These are phyloP conservation scores for Eucalyptus marginata DNA, from an alignment of 345 rosid genomes.

Conservation along the genomic window DNA sequence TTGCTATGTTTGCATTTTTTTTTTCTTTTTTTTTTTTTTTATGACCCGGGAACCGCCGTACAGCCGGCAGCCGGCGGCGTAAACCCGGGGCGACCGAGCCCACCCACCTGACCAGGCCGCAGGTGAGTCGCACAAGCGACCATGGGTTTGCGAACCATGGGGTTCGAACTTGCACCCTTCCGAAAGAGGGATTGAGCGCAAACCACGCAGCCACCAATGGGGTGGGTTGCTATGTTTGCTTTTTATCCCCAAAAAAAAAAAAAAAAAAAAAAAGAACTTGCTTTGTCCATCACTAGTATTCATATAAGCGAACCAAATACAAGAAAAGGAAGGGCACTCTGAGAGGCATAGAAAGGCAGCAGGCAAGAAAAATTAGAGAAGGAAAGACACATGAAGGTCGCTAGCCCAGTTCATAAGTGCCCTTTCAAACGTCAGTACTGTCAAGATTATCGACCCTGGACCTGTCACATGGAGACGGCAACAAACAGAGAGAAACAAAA, in stretches of 20 bases:
- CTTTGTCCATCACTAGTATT: neutral
- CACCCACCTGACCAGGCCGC: too few species aligned
- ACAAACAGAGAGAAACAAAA: neutral
- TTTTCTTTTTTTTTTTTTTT: too few species aligned
- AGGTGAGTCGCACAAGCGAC: too few species aligned
- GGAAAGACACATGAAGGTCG: neutral
- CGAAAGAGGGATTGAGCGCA: too few species aligned
- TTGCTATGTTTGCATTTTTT: neutral
- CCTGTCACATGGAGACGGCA: neutral
- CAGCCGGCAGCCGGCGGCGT: too few species aligned
- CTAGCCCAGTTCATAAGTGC: neutral
- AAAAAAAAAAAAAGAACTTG: neutral
- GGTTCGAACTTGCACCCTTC: too few species aligned
- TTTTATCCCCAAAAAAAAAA: neutral
- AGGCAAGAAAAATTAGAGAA: neutral
- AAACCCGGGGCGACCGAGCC: too few species aligned
- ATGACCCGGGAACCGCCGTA: too few species aligned
- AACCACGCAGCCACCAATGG: too few species aligned
- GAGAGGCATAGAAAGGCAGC: neutral
- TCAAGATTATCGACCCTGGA: neutral
- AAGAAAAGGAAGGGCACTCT: neutral
- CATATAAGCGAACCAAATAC: neutral
- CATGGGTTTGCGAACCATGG: too few species aligned
- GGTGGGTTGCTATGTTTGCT: neutral
- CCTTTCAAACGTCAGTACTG: neutral